Percentiles rank a stretch among this genome's conserved stretches.
phyloP scores from a whole-genome alignment of 306 rosid species.

The Begonia peltatifolia region DNA sequence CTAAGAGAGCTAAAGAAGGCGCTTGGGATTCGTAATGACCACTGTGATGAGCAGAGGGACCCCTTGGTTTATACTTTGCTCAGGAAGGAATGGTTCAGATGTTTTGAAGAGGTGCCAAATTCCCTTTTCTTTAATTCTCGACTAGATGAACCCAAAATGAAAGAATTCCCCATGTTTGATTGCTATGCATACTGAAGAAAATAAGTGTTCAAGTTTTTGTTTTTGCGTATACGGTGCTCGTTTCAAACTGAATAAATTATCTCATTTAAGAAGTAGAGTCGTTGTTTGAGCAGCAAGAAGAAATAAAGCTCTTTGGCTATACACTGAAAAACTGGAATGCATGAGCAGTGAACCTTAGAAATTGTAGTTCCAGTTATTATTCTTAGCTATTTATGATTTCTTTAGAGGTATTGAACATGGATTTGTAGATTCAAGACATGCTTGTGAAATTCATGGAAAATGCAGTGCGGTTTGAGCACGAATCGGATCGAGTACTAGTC shows the following conservation, averaged over 20 bases:
- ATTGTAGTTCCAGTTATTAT: not conserved
- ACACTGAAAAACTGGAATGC: too few relatives aligned
- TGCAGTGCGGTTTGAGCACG: constrained; percentile 61
- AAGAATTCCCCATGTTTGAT: too few relatives aligned
- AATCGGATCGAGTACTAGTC: constrained; percentile 38
- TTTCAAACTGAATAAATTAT: too few relatives aligned
- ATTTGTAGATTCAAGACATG: constrained; percentile 91
- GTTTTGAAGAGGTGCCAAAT: constrained; percentile 69
- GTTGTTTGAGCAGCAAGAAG: too few relatives aligned
- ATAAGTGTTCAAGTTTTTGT: too few relatives aligned
- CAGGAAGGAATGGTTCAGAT: constrained; percentile 67
- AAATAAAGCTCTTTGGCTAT: too few relatives aligned
- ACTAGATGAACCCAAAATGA: too few relatives aligned
- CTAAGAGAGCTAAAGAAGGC: constrained; percentile 50
- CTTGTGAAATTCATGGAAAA: constrained; percentile 61
- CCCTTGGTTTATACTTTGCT: constrained; percentile 68
- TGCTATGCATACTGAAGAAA: too few relatives aligned
- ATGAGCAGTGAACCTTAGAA: too few relatives aligned
- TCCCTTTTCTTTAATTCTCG: not conserved
- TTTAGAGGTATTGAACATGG: constrained; percentile 85
- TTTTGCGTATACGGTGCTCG: too few relatives aligned
- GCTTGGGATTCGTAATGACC: constrained; percentile 23
- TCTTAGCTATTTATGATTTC: constrained; percentile 42
- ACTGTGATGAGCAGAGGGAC: constrained; percentile 26
- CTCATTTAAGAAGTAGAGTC: too few relatives aligned